Conservation (phyloP, 1,139 yeast species). For the Pichia sp. region DNA sequence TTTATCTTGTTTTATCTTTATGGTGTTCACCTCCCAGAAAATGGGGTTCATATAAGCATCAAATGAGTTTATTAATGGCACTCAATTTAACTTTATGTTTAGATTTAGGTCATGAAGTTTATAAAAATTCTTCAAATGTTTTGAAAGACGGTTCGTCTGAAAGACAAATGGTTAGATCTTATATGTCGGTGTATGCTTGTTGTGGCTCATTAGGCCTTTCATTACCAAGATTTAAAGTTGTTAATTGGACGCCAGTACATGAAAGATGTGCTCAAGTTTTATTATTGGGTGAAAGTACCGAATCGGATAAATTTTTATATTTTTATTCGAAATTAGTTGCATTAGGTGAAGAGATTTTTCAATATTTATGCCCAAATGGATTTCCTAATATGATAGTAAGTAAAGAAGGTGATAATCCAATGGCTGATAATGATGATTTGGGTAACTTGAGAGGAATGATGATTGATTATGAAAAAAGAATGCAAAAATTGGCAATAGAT, state of each 20-base stretch:
- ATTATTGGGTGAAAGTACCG: slow-evolving; percentile 29
- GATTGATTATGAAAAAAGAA: slow-evolving; percentile 28
- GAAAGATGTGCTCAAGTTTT: slow-evolving; percentile 35
- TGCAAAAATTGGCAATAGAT: slow-evolving; percentile 29
- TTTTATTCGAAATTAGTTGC: slow-evolving; percentile 36
- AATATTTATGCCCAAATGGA: slow-evolving; percentile 29
- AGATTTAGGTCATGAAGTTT: slow-evolving; percentile 38
- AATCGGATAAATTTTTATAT: slow-evolving; percentile 35
- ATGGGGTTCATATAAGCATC: slow-evolving; percentile 48
- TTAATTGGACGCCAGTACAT: slow-evolving; percentile 42
- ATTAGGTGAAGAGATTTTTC: slow-evolving; percentile 41
- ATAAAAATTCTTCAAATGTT: slow-evolving; percentile 21
- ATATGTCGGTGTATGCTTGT: slow-evolving; percentile 42
- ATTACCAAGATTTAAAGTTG: slow-evolving; percentile 43
- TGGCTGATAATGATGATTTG: slow-evolving; percentile 2
- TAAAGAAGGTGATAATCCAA: not conserved
- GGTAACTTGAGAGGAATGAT: slow-evolving; percentile 22
- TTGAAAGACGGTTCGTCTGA: slow-evolving; percentile 30
- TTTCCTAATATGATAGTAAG: slow-evolving; percentile 7
- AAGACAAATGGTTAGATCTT: slow-evolving; percentile 37
- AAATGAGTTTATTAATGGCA: slow-evolving; percentile 42
- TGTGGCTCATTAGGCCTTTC: slow-evolving; percentile 47
- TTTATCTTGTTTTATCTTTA: slow-evolving; percentile 40
- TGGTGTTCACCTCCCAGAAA: slow-evolving; percentile 48
- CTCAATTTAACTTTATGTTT: slow-evolving; percentile 42